These are phyloP conservation scores for Dissophora globulifera DNA, from an alignment of 192 early-diverging fungal species.

Conservation along the genomic window DNA sequence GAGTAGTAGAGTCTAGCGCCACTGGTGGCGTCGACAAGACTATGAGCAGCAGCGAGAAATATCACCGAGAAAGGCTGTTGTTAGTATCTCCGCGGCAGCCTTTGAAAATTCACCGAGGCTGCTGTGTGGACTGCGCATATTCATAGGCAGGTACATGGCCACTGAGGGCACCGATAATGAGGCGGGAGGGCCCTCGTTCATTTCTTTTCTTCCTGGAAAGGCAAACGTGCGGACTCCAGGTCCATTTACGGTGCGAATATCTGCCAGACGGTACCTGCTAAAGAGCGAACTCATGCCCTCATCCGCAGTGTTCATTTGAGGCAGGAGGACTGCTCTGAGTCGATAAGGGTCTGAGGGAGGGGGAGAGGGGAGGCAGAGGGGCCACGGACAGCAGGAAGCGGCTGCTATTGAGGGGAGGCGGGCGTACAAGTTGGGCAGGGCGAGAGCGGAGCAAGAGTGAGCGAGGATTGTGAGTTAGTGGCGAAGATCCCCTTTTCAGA, in stretches of 20 bases:
- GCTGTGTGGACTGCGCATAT: background rate
- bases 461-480: too few species aligned
- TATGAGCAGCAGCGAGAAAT: background rate
- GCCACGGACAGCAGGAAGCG: background rate
- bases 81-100: too few species aligned
- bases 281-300: conserved; percentile 28
- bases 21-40: conserved; percentile 24
- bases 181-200: too few species aligned
- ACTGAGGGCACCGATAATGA: too few species aligned
- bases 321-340: background rate
- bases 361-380: background rate
- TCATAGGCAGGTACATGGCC: background rate
- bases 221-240: too few species aligned
- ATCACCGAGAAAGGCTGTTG: conserved; percentile 5
- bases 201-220: too few species aligned
- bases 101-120: conserved; percentile 1
- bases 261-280: conserved; percentile 16
- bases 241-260: too few species aligned
- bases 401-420: too few species aligned
- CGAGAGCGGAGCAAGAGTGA: too few species aligned
- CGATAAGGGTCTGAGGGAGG: background rate
- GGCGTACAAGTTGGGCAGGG: too few species aligned
- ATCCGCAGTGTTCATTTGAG: conserved; percentile 26
- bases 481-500: too few species aligned
- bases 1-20: conserved; percentile 17